Base-by-base conservation (phyloP, 768 basidiomycete species). In the Hericium erinaceus region DNA sequence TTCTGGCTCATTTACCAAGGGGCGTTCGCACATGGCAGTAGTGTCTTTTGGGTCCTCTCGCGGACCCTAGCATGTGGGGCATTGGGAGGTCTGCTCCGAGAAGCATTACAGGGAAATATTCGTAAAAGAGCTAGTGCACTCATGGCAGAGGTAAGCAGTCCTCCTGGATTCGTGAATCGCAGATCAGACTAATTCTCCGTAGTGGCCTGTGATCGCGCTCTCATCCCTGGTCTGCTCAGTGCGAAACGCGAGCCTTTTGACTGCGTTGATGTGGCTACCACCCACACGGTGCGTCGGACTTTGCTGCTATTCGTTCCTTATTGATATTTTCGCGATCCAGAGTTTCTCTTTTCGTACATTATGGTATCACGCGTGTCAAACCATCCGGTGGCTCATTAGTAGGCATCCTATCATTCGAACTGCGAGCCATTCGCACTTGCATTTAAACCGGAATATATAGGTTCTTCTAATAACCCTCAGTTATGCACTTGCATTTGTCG, bases 31-130 rank as follows among this genome's bases (percentile, higher is more conserved):
- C 77, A 78, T 40, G 84, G 88, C 67, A 79, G 84, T 20, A 84
- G 84, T 7, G 79, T 86, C 9, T 84, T 89, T 65, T 91, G 88
- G 89, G 75, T 89, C 13, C 74, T 86, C 38, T 83, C 90, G 73
- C 74, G 87, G 60, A 77, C 89, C 52, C 73, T 91, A 54, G 85
- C 84, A 3, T 81, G 83, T 62, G 85, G 82, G n/a, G 85, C 80
- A n/a, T 64, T 88, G 55, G 83, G 80, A 18, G 77, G 81, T 46
- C 62, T 87, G 48, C 69, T 80, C 18, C 84, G 86, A 84, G 82
- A 83, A 60, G 76, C 71, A 1, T 59, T 74, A 51, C 82, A 80
- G 0, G 80, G 80, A 4, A 77, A 83, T 64, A 66, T 81, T 59
- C 72, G 73, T 52, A 82, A 77, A 64, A 77, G 76, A 63, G 77